phyloP scores from a whole-genome alignment of 495 filamentous ascomycete species.

The Penicillium salamii region DNA sequence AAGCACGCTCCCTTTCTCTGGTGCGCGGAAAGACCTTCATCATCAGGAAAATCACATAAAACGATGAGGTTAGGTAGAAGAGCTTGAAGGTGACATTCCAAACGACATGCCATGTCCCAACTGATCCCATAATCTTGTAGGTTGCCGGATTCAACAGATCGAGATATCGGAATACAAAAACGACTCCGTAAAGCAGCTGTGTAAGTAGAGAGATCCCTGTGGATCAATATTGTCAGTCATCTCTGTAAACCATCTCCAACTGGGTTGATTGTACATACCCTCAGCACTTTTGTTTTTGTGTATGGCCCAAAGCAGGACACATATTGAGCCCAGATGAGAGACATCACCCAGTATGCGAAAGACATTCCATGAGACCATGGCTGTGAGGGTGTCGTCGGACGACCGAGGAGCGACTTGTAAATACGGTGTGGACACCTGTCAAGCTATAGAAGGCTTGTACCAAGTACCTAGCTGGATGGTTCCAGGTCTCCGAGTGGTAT shows the following conservation, averaged over 20 bases:
- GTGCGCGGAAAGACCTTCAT: constrained; percentile 82
- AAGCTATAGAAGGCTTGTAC: background rate
- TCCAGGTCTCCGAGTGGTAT: background rate
- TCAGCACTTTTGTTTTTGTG: constrained; percentile 85
- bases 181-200: constrained; percentile 79
- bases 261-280: constrained; percentile 47
- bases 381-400: background rate
- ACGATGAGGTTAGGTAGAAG: constrained; percentile 79
- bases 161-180: constrained; percentile 85
- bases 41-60: constrained; percentile 88
- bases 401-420: background rate
- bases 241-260: background rate
- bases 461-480: background rate
- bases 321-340: constrained; percentile 79
- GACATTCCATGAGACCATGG: constrained; percentile 50
- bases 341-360: constrained; percentile 82
- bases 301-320: constrained; percentile 87
- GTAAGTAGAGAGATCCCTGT: constrained; percentile 91
- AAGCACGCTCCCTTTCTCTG: constrained; percentile 83
- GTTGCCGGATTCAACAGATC: constrained; percentile 61
- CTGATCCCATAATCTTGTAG: constrained; percentile 9
- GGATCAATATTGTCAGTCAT: constrained; percentile 13
- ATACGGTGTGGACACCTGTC: constrained; percentile 1
- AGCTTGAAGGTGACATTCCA: constrained; percentile 71
- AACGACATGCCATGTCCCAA: constrained; percentile 4